Evolutionary conservation across 2,329 filamentous ascomycete genomes (phyloP).

Genomic region (Diaporthe sp.): DNA sequence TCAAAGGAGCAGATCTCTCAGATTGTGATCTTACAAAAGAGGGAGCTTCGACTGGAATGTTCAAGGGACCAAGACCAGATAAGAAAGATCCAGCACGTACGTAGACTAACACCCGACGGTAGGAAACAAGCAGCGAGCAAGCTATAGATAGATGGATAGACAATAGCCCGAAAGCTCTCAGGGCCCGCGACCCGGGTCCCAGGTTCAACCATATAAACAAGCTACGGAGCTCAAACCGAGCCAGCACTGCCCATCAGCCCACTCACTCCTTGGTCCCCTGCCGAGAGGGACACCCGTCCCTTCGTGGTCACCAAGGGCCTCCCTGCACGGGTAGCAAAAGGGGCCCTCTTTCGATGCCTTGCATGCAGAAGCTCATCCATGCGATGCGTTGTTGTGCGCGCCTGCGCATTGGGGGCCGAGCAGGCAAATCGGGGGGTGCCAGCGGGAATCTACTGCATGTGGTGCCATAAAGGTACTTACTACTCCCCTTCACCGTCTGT

Average conservation of each 20-base stretch:
- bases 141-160: background rate
- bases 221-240: conserved; percentile 22
- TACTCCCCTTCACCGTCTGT: conserved; percentile 20
- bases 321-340: background rate
- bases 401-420: background rate
- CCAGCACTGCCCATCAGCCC: background rate
- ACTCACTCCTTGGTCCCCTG: background rate
- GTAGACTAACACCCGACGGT: background rate
- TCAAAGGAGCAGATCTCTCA: background rate
- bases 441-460: background rate
- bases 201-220: background rate
- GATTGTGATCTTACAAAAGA: too few relatives aligned
- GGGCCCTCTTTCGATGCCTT: background rate
- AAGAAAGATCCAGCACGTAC: background rate
- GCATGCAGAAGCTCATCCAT: background rate
- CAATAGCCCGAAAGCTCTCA: background rate
- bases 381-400: background rate
- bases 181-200: background rate
- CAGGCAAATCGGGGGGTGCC: background rate
- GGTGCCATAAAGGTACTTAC: conserved; percentile 3
- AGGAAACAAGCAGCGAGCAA: background rate
- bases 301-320: background rate
- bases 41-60: too few relatives aligned
- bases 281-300: background rate
- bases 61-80: background rate